Percentiles rank a stretch among this genome's conserved stretches.
Conservation (phyloP, 441 rosid genomes). For the Erodium texanum region DNA sequence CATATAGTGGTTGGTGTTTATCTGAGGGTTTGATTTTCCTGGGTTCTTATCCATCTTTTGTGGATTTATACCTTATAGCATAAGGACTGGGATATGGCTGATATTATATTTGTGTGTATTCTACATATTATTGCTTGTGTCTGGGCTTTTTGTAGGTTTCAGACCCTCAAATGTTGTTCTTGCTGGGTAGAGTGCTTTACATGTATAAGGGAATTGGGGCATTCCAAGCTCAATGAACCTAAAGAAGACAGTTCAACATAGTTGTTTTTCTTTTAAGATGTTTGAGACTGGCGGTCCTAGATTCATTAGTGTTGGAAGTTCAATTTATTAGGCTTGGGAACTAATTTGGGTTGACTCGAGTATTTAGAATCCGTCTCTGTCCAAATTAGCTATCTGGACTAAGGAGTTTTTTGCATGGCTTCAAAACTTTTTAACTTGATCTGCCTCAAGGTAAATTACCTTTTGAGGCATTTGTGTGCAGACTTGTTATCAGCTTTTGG, state of each 20-base stretch:
- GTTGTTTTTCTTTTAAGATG: neutral
- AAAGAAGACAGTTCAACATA: neutral
- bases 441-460: constrained; percentile 25
- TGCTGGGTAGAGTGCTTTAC: too few species aligned
- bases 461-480: constrained; percentile 20
- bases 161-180: too few species aligned
- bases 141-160: too few species aligned
- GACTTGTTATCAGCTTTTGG: constrained; percentile 23
- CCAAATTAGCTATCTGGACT: constrained; percentile 14
- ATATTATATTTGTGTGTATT: neutral
- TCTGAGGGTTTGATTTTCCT: neutral
- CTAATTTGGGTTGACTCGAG: too few species aligned
- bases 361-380: constrained; percentile 16
- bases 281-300: neutral
- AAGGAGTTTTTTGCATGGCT: constrained; percentile 19
- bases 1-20: neutral
- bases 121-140: neutral
- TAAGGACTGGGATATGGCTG: neutral
- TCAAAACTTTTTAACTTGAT: constrained; percentile 17
- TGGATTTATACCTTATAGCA: neutral
- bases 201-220: too few species aligned
- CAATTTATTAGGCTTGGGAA: neutral
- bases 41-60: neutral
- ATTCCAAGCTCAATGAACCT: neutral
- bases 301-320: neutral